A percentile compares a stretch with the other conserved stretches of the same genome.
Evolutionary conservation across 257 asterid species (phyloP).

Genomic region (Fraxinus pennsylvanica): DNA sequence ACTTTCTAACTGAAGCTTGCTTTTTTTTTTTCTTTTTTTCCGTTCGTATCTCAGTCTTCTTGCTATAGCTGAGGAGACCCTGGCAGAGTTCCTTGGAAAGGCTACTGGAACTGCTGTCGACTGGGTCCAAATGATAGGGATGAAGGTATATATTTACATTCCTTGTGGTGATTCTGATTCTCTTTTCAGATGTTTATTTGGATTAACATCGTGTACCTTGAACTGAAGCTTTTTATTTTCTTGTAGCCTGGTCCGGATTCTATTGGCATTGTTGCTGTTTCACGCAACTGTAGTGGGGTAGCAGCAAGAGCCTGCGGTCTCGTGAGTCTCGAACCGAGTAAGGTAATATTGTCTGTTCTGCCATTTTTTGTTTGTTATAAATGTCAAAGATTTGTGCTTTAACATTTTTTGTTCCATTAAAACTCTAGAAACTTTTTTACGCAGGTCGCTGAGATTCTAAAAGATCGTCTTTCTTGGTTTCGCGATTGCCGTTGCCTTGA

Average conservation of each 20-base stretch:
- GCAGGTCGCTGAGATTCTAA: conserved; percentile 89
- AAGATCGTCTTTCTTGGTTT: conserved; percentile 95
- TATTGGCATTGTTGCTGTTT: conserved; percentile 92
- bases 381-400: not conserved
- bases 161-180: not conserved
- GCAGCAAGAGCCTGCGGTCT: conserved; percentile 99
- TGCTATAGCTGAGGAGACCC: conserved; percentile 98
- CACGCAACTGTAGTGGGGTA: conserved; percentile 93
- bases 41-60: conserved; percentile 57
- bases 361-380: not conserved
- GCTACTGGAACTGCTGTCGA: conserved; percentile 99
- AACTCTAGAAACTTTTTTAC: conserved; percentile 8
- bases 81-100: conserved; percentile 97
- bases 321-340: conserved; percentile 95
- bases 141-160: conserved; percentile 64
- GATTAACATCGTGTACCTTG: not conserved
- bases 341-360: conserved; percentile 47
- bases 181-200: not conserved
- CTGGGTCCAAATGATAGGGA: conserved; percentile 99
- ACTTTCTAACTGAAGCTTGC: not conserved
- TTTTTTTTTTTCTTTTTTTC: not conserved
- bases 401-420: not conserved
- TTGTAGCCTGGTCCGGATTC: conserved; percentile 99
- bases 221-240: not conserved
- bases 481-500: conserved; percentile 87